Conservation (phyloP, 176 grass and related monocot genomes). For the Juncus effusus region DNA sequence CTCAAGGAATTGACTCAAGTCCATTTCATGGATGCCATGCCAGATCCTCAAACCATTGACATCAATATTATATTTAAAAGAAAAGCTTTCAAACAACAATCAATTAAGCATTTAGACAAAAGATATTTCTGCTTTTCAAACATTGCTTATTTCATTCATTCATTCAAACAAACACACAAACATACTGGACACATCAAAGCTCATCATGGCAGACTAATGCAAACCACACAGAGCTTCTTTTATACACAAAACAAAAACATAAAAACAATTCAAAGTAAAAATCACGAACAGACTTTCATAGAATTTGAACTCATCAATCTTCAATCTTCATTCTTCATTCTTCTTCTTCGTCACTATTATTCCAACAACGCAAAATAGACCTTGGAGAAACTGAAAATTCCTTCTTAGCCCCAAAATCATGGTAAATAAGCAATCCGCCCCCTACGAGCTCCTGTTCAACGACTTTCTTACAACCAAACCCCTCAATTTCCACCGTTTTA, state of each 20-base stretch:
- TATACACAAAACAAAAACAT: too few relatives aligned
- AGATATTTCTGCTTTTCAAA: conserved; percentile 26
- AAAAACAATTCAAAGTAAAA: too few relatives aligned
- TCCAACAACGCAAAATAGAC: conserved; percentile 56
- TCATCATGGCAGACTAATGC: too few relatives aligned
- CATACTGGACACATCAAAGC: too few relatives aligned
- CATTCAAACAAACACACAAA: too few relatives aligned
- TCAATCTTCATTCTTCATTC: conserved; percentile 28
- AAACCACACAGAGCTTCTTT: too few relatives aligned
- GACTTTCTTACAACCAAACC: conserved; percentile 43
- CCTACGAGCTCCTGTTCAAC: conserved; percentile 55
- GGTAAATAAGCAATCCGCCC: conserved; percentile 63
- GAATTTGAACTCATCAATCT: conserved; percentile 12
- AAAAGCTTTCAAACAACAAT: too few relatives aligned
- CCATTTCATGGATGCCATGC: too few relatives aligned
- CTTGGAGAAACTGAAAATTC: conserved; percentile 39
- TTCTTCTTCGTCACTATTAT: conserved; percentile 27
- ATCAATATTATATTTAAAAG: too few relatives aligned
- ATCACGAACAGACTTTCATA: neutral
- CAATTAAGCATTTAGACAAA: neutral
- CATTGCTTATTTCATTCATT: too few relatives aligned
- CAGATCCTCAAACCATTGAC: too few relatives aligned
- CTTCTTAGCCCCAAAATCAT: conserved; percentile 50
- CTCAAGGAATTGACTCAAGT: too few relatives aligned
- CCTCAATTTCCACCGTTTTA: conserved; percentile 25